Conservation (phyloP, 768 basidiomycete species). For the Boletus reticulatus region DNA sequence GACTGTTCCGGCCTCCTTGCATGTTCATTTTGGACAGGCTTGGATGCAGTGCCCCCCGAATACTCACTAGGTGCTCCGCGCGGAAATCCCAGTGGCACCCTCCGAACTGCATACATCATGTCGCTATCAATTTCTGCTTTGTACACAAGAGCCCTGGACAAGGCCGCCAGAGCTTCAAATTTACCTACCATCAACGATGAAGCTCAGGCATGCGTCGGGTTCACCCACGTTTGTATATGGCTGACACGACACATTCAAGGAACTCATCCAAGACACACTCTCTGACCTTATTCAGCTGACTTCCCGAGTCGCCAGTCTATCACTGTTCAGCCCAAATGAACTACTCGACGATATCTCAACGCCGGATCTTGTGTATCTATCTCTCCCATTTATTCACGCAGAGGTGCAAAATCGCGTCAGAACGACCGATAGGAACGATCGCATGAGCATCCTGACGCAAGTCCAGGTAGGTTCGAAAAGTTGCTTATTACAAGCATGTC, state of each 20-base stretch:
- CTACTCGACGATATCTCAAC: slow-evolving; percentile 80
- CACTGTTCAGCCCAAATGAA: slow-evolving; percentile 84
- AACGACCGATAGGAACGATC: slow-evolving; percentile 53
- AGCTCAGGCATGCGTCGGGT: slow-evolving; percentile 40
- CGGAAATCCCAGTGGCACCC: slow-evolving; percentile 5
- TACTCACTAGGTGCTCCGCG: background rate
- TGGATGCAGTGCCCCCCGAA: slow-evolving; percentile 4
- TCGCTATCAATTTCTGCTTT: slow-evolving; percentile 35
- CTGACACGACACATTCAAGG: slow-evolving; percentile 38
- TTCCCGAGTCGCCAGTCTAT: slow-evolving; percentile 55
- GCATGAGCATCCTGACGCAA: slow-evolving; percentile 53
- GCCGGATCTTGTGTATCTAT: slow-evolving; percentile 69
- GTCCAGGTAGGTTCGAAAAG: slow-evolving; percentile 50
- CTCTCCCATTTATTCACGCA: slow-evolving; percentile 65
- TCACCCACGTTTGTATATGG: background rate
- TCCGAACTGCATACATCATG: slow-evolving; percentile 6
- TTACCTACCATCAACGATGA: slow-evolving; percentile 42
- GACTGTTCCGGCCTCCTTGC: background rate
- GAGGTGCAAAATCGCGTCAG: slow-evolving; percentile 62
- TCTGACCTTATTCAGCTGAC: slow-evolving; percentile 54
- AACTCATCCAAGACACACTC: slow-evolving; percentile 53
- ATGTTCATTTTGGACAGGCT: slow-evolving; percentile 2
- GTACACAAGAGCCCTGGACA: slow-evolving; percentile 40
- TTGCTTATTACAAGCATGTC: background rate
- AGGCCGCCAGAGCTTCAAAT: slow-evolving; percentile 37